These are phyloP conservation scores for Cystobasidiaceae sp. DNA, from an alignment of 1,284 basidiomycete species.

Conservation along the genomic window DNA sequence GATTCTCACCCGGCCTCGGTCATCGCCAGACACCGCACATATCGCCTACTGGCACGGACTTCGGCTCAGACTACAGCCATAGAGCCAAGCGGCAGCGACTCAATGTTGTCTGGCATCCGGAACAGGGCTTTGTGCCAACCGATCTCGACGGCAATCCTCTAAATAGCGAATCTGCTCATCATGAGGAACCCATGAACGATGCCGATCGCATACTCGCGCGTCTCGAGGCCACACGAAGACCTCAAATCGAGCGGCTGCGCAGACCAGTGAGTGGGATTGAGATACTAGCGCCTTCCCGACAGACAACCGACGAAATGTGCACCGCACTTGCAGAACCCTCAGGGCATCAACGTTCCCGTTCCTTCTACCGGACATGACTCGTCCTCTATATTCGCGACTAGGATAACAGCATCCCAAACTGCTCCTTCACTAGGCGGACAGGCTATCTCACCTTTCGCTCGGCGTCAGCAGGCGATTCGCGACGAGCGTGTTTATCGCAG, in stretches of 20 bases:
- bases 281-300: too few relatives aligned
- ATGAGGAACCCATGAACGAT: slow-evolving; percentile 19
- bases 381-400: slow-evolving; percentile 23
- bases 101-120: slow-evolving; percentile 25
- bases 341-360: slow-evolving; percentile 18
- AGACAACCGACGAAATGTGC: neutral
- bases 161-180: neutral
- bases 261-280: slow-evolving; percentile 10
- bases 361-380: neutral
- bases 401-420: slow-evolving; percentile 4
- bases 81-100: slow-evolving; percentile 9
- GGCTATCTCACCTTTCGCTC: slow-evolving; percentile 20
- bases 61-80: slow-evolving; percentile 11
- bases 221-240: slow-evolving; percentile 16
- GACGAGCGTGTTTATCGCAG: slow-evolving; percentile 12
- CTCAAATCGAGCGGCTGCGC: slow-evolving; percentile 17
- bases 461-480: slow-evolving; percentile 4
- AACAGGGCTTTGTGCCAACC: slow-evolving; percentile 11
- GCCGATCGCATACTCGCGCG: slow-evolving; percentile 24
- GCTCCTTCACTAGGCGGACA: slow-evolving; percentile 7
- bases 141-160: slow-evolving; percentile 13
- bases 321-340: slow-evolving; percentile 6
- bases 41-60: slow-evolving; percentile 14
- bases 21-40: too few relatives aligned
- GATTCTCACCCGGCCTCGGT: slow-evolving; percentile 15